phyloP scores from a whole-genome alignment of 495 filamentous ascomycete genomes.

The Daldinia decipiens region DNA sequence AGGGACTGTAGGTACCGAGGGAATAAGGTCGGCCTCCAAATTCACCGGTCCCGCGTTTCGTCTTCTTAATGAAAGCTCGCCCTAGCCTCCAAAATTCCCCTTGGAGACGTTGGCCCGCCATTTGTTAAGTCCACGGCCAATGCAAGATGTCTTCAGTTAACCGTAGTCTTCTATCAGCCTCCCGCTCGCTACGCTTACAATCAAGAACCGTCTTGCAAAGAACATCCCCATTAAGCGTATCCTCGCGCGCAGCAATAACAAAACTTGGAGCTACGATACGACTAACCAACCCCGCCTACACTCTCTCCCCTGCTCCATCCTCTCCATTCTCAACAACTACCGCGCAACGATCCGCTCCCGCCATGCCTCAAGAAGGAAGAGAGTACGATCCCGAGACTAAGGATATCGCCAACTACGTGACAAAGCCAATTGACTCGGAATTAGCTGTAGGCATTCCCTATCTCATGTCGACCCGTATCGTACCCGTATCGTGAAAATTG shows the following conservation, averaged over 20 bases:
- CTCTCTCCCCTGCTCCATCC: conserved; percentile 28
- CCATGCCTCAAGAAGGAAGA: conserved; percentile 60
- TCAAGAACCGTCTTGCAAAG: conserved; percentile 37
- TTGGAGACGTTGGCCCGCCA: conserved; percentile 1
- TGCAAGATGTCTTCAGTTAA: conserved; percentile 49
- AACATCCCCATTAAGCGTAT: conserved; percentile 28
- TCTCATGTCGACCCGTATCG: not conserved
- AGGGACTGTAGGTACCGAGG: not conserved
- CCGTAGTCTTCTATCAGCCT: conserved; percentile 47
- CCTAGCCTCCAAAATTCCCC: not conserved
- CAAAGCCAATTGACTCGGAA: conserved; percentile 88
- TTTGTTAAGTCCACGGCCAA: conserved; percentile 3
- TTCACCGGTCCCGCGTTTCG: not conserved
- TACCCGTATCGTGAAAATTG: not conserved
- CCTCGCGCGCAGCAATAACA: conserved; percentile 30
- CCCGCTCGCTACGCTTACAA: conserved; percentile 49
- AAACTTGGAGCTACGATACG: conserved; percentile 44
- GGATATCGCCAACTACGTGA: conserved; percentile 93
- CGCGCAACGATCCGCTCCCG: conserved; percentile 62
- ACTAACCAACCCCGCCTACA: conserved; percentile 27
- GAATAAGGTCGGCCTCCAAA: conserved; percentile 9
- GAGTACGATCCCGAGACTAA: conserved; percentile 89
- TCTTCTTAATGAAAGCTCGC: not conserved
- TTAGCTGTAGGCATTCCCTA: conserved; percentile 75
- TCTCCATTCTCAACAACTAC: conserved; percentile 67